These are phyloP conservation scores for Plasmodium cynomolgi DNA, from an alignment of 169 alveolate genomes.

Conservation along the genomic window DNA sequence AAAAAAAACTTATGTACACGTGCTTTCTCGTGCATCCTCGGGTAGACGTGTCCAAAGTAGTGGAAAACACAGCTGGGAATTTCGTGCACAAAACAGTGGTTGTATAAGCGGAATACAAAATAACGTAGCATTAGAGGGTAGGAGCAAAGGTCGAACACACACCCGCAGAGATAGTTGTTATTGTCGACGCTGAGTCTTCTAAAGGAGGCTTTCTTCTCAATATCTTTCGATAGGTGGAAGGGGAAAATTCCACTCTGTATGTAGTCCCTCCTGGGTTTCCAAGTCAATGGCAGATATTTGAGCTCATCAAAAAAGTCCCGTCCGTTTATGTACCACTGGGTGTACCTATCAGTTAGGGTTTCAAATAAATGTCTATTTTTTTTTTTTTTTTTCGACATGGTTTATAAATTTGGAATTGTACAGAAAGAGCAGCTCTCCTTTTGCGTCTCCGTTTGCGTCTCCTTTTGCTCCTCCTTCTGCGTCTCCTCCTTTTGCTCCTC, in stretches of 20 bases:
- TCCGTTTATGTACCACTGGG: conserved; percentile 10
- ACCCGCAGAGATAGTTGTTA: conserved; percentile 48
- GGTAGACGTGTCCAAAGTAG: conserved; percentile 23
- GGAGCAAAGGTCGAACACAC: conserved; percentile 30
- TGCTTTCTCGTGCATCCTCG: neutral
- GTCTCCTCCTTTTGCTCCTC: too few relatives aligned
- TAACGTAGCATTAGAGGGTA: conserved; percentile 41
- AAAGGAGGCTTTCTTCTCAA: conserved; percentile 16
- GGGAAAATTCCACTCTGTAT: conserved; percentile 62
- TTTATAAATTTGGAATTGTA: conserved; percentile 7
- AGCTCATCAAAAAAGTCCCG: conserved; percentile 39
- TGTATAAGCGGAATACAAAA: conserved; percentile 19
- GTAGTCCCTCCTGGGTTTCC: conserved; percentile 69
- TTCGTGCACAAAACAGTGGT: conserved; percentile 13
- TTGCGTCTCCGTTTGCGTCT: neutral
- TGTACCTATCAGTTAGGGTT: neutral
- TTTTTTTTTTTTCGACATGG: neutral
- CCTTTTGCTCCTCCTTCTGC: neutral
- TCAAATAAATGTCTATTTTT: neutral
- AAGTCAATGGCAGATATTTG: conserved; percentile 43
- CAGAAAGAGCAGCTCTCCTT: neutral
- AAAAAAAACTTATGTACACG: neutral
- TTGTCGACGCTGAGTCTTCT: conserved; percentile 21
- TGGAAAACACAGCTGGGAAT: conserved; percentile 12
- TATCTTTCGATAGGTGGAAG: conserved; percentile 24